Evolutionary conservation across 352 stramenopile species (phyloP).

Genomic region (Globisporangium nunn): DNA sequence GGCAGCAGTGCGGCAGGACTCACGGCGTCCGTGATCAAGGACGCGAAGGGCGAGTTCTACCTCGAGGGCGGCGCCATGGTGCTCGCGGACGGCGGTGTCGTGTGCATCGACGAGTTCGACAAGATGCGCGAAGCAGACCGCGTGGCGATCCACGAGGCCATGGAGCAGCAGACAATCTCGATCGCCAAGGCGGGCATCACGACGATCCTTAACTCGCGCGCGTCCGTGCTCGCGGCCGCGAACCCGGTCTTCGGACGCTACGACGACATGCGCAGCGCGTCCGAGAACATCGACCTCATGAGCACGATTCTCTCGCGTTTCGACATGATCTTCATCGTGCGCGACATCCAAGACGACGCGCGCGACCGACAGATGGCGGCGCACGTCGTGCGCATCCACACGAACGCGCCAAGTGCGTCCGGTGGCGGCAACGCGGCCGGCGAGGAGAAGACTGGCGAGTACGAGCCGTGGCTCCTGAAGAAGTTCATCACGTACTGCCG

Average conservation of each 20-base stretch:
- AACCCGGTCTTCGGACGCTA: constrained; percentile 99
- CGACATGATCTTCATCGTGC: constrained; percentile 99
- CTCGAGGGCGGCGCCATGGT: constrained; percentile 97
- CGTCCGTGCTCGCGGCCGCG: constrained; percentile 91
- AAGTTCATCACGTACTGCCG: constrained; percentile 98
- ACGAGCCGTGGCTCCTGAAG: constrained; percentile 91
- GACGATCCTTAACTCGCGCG: constrained; percentile 95
- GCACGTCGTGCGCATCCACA: constrained; percentile 98
- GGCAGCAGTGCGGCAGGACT: constrained; percentile 95
- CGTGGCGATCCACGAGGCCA: constrained; percentile 98
- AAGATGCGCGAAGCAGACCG: constrained; percentile 93
- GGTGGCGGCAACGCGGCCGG: constrained; percentile 16
- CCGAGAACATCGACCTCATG: constrained; percentile 99
- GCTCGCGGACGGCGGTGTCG: constrained; percentile 96
- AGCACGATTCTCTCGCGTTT: constrained; percentile 98
- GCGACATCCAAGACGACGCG: constrained; percentile 96
- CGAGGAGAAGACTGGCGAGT: constrained; percentile 39
- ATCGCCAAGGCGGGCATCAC: constrained; percentile 99
- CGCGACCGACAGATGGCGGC: constrained; percentile 94
- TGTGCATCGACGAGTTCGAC: constrained; percentile 98
- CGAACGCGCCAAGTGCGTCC: constrained; percentile 59
- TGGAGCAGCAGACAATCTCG: constrained; percentile 99
- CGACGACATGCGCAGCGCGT: constrained; percentile 96
- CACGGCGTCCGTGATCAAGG: constrained; percentile 94
- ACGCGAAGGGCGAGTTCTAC: constrained; percentile 97